Evolutionary conservation across 2,329 filamentous ascomycete genomes (phyloP).

Genomic region (Allantophomopsis cytisporea): DNA sequence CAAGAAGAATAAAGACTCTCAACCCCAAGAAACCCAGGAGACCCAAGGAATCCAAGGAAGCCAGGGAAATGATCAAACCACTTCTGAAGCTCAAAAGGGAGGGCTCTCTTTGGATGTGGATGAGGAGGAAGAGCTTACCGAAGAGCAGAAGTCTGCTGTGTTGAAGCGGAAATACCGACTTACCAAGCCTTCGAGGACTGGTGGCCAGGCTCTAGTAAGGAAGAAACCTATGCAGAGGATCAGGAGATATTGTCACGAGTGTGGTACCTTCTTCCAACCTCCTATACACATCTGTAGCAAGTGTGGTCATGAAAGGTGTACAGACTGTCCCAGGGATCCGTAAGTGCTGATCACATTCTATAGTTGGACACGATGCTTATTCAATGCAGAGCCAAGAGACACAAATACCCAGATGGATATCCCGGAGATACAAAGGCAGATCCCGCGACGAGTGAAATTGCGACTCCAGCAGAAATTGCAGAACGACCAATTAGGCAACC

Average conservation of each 20-base stretch:
- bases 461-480: no score
- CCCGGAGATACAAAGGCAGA: constrained; percentile 37
- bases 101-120: no score
- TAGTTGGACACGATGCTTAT: background rate
- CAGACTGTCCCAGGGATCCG: constrained; percentile 69
- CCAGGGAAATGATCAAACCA: constrained; percentile 13
- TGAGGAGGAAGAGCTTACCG: background rate
- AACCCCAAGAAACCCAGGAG: constrained; percentile 31
- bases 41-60: constrained; percentile 31
- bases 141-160: background rate
- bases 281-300: constrained; percentile 48
- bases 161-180: constrained; percentile 34
- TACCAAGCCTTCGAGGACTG: constrained; percentile 49
- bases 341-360: constrained; percentile 29
- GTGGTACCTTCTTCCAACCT: constrained; percentile 45
- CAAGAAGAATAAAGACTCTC: constrained; percentile 35
- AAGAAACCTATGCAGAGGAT: constrained; percentile 62
- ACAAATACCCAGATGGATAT: constrained; percentile 58
- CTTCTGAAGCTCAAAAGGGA: background rate
- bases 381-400: constrained; percentile 42
- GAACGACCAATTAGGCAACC: no score
- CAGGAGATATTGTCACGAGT: constrained; percentile 64
- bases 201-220: constrained; percentile 58
- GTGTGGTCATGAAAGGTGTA: constrained; percentile 65
- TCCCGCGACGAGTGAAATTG: no score